A percentile compares a stretch with the other conserved stretches of the same genome.
phyloP scores from a whole-genome alignment of 352 stramenopile genomes.

The Pythium biforme region DNA sequence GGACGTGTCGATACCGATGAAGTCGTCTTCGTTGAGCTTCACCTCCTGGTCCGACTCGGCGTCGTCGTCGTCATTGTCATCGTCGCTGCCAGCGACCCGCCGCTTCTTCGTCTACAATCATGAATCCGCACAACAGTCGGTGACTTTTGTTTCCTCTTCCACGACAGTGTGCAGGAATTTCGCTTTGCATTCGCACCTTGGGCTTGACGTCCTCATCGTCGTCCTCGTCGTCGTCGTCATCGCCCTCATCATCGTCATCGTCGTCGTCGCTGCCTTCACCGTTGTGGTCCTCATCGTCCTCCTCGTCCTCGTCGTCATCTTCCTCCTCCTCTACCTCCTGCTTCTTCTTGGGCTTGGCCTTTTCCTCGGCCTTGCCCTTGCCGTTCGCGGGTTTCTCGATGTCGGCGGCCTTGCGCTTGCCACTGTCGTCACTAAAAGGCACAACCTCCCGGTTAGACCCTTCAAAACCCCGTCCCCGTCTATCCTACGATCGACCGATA shows the following conservation, averaged over 20 bases:
- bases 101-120: constrained; percentile 58
- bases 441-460: background rate
- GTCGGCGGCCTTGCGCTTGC: constrained; percentile 40
- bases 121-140: background rate
- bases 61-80: constrained; percentile 60
- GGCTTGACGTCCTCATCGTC: constrained; percentile 36
- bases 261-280: constrained; percentile 38
- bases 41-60: constrained; percentile 71
- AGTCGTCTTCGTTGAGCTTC: constrained; percentile 86
- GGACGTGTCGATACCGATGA: constrained; percentile 77
- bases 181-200: constrained; percentile 11
- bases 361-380: constrained; percentile 40
- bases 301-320: constrained; percentile 50
- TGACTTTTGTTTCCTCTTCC: background rate
- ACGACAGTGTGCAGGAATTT: background rate
- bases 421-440: constrained; percentile 21
- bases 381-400: constrained; percentile 29
- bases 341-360: constrained; percentile 36
- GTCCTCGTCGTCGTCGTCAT: constrained; percentile 46
- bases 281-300: constrained; percentile 43
- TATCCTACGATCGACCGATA: background rate
- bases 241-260: constrained; percentile 34
- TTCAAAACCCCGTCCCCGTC: background rate
- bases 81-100: constrained; percentile 45
- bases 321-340: constrained; percentile 50